Base-by-base conservation (phyloP, 768 basidiomycete species). In the Lepiota subincarnata region DNA sequence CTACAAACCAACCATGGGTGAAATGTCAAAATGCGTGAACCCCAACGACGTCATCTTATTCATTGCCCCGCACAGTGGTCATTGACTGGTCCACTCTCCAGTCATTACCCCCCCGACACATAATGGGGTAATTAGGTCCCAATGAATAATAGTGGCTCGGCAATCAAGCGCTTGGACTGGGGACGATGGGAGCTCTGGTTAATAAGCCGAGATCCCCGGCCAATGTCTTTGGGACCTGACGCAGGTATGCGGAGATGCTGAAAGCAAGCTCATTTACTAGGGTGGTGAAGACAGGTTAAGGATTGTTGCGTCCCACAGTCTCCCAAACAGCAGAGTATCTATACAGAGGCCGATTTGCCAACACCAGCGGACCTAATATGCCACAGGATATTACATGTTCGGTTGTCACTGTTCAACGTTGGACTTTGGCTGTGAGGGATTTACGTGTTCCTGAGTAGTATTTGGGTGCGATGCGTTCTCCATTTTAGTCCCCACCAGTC, bases 221-320 rank as follows among this genome's bases (percentile, higher is more conserved):
- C 19, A 49, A 10, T 1, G 6, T 16, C 6, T 13, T 3, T 16
- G 38, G 19, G 2, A 49, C 19, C 3, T 7, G 16, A 6, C 1
- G 6, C 4, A n/a, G 13, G 12, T 48, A 37, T 1, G 5, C 26
- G 20, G 42, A 14, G 24, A 24, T n/a, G 20, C 16, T 43, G 11
- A 46, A 14, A 3, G 53, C 35, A 18, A 54, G 45, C n/a, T 54
- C 45, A 7, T 47, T 40, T 12, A 38, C 46, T 28, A 55, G 14
- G 16, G 48, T 40, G 16, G 50, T 34, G 41, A 55, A 28, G 13
- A 38, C 13, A 12, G 26, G 7, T 18, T 22, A 4, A 31, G 8
- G 26, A 14, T 38, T 31, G 34, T 16, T 14, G 4, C 34, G 43
- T 11, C 42, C 8, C 4, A 28, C 22, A 3, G 35, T 12, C 28